Evolutionary conservation across 306 rosid genomes (phyloP).

Genomic region (Phaseolus lunatus): DNA sequence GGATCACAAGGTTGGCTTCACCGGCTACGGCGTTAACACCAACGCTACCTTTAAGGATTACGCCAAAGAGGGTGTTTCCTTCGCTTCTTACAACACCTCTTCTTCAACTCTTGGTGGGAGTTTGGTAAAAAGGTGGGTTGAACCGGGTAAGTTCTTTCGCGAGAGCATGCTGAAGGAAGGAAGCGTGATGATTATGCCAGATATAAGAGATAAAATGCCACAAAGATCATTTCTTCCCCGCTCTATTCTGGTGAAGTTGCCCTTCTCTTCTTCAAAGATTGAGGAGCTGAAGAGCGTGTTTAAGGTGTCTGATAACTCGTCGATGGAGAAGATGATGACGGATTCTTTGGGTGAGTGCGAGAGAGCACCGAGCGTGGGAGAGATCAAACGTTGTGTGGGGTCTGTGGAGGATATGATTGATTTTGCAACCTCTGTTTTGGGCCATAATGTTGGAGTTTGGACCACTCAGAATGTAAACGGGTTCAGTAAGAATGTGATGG

Average conservation of each 20-base stretch:
- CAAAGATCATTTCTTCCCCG: conserved; percentile 20
- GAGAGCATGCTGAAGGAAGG: conserved; percentile 18
- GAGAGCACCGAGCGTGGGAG: conserved; percentile 72
- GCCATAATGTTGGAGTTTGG: conserved; percentile 62
- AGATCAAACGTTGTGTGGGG: conserved; percentile 81
- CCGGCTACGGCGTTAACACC: conserved; percentile 65
- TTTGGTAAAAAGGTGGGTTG: conserved; percentile 19
- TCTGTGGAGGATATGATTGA: conserved; percentile 87
- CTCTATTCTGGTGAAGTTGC: not conserved
- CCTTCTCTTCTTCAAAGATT: not conserved
- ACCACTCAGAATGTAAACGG: conserved; percentile 67
- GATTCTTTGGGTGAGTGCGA: conserved; percentile 69
- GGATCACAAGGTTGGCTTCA: conserved; percentile 61
- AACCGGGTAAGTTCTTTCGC: conserved; percentile 8
- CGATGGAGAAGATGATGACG: not conserved
- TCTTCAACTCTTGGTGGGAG: not conserved
- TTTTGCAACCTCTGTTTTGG: conserved; percentile 70
- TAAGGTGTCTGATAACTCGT: not conserved
- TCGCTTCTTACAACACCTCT: not conserved
- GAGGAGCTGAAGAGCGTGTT: conserved; percentile 3
- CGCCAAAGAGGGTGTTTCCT: not conserved
- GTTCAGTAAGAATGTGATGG: conserved; percentile 51
- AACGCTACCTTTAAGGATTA: not conserved
- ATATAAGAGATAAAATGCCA: conserved; percentile 11
- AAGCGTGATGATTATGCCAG: not conserved